Evolutionary conservation across 2,329 filamentous ascomycete species (phyloP), one percentile per base, ranked within the genome.

Genomic region (Exserohilum rostratum): DNA sequence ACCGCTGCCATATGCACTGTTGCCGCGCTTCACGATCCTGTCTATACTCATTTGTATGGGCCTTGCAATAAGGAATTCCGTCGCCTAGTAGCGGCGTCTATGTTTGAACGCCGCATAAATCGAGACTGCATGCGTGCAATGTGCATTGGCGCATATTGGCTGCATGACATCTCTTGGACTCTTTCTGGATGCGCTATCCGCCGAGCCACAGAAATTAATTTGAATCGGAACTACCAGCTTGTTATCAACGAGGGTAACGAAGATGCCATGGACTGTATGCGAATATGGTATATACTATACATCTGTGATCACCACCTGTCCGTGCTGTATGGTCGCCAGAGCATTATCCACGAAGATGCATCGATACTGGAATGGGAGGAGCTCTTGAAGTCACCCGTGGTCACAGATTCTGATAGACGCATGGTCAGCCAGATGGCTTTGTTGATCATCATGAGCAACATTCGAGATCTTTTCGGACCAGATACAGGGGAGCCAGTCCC

Each of bases 261-360:
- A 11, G 79, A 82, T 38, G 78, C 78, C 0, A 77, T 78, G 51
- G 83, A 86, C 53, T 80, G 81, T 31, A 79, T 85, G 3, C 78
- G 85, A 17, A 70, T 87, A 11, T 87, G 85, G 85, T 87, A 86
- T 67, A 48, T 68, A 7, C 43, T 70, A 0, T 88, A 87, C 62
- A 84, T 87, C 1, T 87, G 85, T 63, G 86, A 88, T 62, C 85
- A 87, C 57, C 86, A 88, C 67, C 83, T 87, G 25, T 85, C 83
- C 15, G 87, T 86, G 18, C 74, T 86, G 0, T 87, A 87, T 49
- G 83, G 84, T 2, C 77, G 85, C 2, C 82, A 83, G 1, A 81
- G 83, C 0, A 81, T 86, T 7, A 82, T 86, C 0, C 81, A 83
- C 25, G 84, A 87, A 46, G 83, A 87, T 49, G 71, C 77, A 12